Base-by-base conservation (phyloP, 441 rosid genomes). In the Breynia disticha region DNA sequence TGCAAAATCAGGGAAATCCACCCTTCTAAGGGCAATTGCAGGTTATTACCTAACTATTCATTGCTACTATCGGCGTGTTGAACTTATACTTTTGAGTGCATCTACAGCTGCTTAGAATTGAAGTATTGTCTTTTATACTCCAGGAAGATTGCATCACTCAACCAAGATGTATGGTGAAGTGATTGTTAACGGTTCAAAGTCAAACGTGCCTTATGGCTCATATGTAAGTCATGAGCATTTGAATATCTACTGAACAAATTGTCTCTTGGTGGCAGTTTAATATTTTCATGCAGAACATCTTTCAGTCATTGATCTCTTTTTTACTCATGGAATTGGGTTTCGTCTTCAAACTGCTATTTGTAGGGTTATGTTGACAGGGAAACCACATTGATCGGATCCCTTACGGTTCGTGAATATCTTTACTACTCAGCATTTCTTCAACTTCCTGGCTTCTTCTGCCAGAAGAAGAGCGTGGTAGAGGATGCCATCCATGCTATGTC, bases 401-500 rank as follows among this genome's bases (percentile, higher is more conserved):
- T 93, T 35, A 93, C 99, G 14, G 96, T 93, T 50, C 84, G 87
- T 21, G 99, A 93, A 71, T 87, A 75, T 72, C 62, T 93, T 3
- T 87, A 89, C 79, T 93, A 93, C 61, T 87, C 96, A 44, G 99
- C 96, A 9, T 70, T 93, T 57, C 97, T 93, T 73, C 99, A 93
- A 67, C 97, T 93, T 54, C 97, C 95, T 4, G 97, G 97, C 39
- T 89, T 93, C 56, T 82, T 94, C 74, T 85, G 81, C 75, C 86
- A 83, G 82, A 89, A 82, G 77, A 89, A 76, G 75, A 70, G 72
- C 56, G 87, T 87, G 43, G 99, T 94, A 45, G 99, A 89, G 88
- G 99, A 94, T 68, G 99, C 99, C 41, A 94, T 94, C 28, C 95
- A 81, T 47, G 95, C 95, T 5, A 93, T 93, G 99, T 93, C 99